Conservation (phyloP, 2,329 filamentous ascomycete species). For the Paracoccidioides brasiliensis region DNA sequence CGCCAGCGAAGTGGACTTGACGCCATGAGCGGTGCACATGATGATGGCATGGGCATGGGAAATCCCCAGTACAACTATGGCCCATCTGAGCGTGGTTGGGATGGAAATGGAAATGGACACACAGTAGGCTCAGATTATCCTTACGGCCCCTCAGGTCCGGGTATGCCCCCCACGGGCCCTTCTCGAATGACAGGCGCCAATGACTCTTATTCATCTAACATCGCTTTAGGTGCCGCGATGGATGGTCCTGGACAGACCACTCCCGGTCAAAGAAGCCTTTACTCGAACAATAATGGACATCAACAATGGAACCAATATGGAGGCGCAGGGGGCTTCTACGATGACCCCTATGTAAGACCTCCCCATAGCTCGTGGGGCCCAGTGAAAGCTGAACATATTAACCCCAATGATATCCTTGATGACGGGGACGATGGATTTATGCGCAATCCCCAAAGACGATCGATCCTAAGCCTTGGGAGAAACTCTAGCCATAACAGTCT, state of each 20-base stretch:
- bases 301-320: slow-evolving; percentile 20
- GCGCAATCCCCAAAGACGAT: slow-evolving; percentile 40
- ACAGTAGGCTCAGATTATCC: slow-evolving; percentile 26
- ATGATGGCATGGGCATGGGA: slow-evolving; percentile 5
- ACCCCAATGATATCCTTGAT: slow-evolving; percentile 70
- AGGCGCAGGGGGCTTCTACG: slow-evolving; percentile 33
- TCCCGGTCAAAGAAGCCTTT: slow-evolving; percentile 22
- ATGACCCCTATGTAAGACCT: slow-evolving; percentile 52
- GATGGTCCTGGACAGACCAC: slow-evolving; percentile 22
- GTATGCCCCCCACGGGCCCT: background rate
- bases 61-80: slow-evolving; percentile 13
- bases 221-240: slow-evolving; percentile 22
- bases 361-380: slow-evolving; percentile 40
- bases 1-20: slow-evolving; percentile 50
- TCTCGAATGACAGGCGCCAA: slow-evolving; percentile 20
- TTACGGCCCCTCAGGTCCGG: slow-evolving; percentile 20
- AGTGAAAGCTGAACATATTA: slow-evolving; percentile 44
- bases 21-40: slow-evolving; percentile 38
- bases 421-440: slow-evolving; percentile 78
- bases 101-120: slow-evolving; percentile 17
- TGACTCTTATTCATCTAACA: slow-evolving; percentile 28
- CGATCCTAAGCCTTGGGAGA: slow-evolving; percentile 45
- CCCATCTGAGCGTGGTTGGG: slow-evolving; percentile 21
- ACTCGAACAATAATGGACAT: slow-evolving; percentile 28
- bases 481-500: slow-evolving; percentile 25